Evolutionary conservation across 345 rosid species (phyloP), one percentile per base, ranked within the genome.

Genomic region (Anastatica hierochuntica): DNA sequence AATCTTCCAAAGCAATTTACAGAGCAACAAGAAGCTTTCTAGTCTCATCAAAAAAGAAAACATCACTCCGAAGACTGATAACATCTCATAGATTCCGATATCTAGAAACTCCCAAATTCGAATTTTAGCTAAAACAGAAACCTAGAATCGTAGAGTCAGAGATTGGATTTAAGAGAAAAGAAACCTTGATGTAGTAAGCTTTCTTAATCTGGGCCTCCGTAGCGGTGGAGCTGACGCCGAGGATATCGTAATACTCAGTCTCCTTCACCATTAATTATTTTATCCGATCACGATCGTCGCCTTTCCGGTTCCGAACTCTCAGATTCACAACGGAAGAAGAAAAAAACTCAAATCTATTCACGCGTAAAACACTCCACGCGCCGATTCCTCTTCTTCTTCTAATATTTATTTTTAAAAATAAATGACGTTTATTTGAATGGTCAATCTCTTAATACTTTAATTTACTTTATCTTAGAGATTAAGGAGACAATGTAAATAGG

Each of bases 161-260:
- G 63, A 56, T 34, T 49, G 0, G 42, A 57, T 13, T 26, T 11
- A n/a, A n/a, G n/a, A 4, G 27, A 7, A 7, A 5, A 24, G 18
- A 20, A 29, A 87, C 98, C 98, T 83, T 92, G 58, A 85, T 78
- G 77, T 92, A 92, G 70, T 88, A 92, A 59, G 96, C 98, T 70
- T 88, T 88, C 72, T 85, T 88, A 70, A 92, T 92, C 83, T 88
- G 83, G 11, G 94, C 81, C 65, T 88, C 98, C 3, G 96, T 70
- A 57, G 96, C 96, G 35, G 84, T 67, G 43, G 96, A 95, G 74
- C 76, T 83, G 65, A 92, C 94, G 49, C 90, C 98, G 11, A 92
- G 88, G 16, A 84, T 90, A 43, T 92, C 98, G 75, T 92, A 92
- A 64, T 66, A 92, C 61, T 85, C 98, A 14, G 84, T 88, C 75